Base-by-base conservation (phyloP, 768 basidiomycete genomes). In the Trametes cubensis region DNA sequence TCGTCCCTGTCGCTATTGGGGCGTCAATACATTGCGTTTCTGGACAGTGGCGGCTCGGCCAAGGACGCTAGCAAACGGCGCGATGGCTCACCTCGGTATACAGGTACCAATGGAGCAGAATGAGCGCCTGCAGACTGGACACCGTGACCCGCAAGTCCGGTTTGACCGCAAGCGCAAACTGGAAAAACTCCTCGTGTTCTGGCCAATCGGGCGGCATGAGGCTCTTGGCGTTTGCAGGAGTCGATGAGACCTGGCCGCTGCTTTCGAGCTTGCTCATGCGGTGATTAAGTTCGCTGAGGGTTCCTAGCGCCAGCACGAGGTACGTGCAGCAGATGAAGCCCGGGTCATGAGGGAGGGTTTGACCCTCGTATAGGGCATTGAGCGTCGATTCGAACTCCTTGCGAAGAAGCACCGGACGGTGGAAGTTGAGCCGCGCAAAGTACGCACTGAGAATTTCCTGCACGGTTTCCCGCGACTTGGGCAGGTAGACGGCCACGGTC, bases 31-130 rank as follows among this genome's bases (percentile, higher is more conserved):
- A 10, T 20, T 34, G 5, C 34, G 2, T 34, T 34, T 34, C 34
- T 6, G 11, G 34, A 34, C 34, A 11, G 34, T 11, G 34, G 6
- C 34, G 34, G 11, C 34, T 34, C 34, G 34, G 34, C 34, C 34
- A 34, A 34, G 34, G 34, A 34, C 10, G 10, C 34, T 34, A 34
- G 34, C 23, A 38, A 38, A 18, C 25, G 18, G 62, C 11, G 51
- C 4, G 20, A 28, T 4, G 26, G 69, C 82, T 57, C 65, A 90
- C 92, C 81, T 94, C 92, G 21, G 87, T 92, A 69, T 94, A 94
- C 21, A 94, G 81, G 74, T 94, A 93, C 92, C 91, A 94, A 58
- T 94, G 93, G 49, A 94, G 73, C 6, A 94, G 74, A 25, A 93
- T 92, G 55, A 94, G 80, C 0, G 92, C 89, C 72, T 94, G 92